Percentiles rank a stretch among this genome's conserved stretches.
phyloP scores from a whole-genome alignment of 1,139 yeast species.

The Zygosaccharomyces pseudobailii region DNA sequence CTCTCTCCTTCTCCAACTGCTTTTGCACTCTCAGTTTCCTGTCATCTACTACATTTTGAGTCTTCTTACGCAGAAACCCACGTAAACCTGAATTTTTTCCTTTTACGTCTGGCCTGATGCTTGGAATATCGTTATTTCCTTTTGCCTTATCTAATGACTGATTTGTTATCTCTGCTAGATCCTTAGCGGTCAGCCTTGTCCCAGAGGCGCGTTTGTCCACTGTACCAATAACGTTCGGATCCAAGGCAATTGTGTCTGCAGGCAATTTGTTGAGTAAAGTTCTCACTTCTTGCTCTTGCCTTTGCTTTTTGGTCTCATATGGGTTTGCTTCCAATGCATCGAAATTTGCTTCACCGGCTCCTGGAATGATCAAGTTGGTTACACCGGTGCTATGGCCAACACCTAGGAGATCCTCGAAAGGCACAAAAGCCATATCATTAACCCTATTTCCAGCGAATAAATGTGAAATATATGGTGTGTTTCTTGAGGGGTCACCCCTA shows the following conservation, averaged over 20 bases:
- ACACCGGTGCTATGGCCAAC: slow-evolving; percentile 80
- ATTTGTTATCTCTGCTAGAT: slow-evolving; percentile 44
- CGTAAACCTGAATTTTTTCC: slow-evolving; percentile 83
- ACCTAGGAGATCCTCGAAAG: slow-evolving; percentile 93
- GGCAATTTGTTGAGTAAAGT: slow-evolving; percentile 79
- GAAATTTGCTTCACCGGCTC: slow-evolving; percentile 96
- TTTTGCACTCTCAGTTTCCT: slow-evolving; percentile 78
- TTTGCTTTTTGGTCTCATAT: slow-evolving; percentile 82
- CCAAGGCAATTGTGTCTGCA: slow-evolving; percentile 88
- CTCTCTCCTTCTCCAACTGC: slow-evolving; percentile 70
- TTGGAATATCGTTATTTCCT: slow-evolving; percentile 40
- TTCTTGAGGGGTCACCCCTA: slow-evolving; percentile 32
- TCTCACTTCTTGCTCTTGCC: slow-evolving; percentile 91
- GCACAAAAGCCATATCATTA: slow-evolving; percentile 69
- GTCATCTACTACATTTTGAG: slow-evolving; percentile 81
- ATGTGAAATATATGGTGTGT: slow-evolving; percentile 89
- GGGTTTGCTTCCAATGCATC: slow-evolving; percentile 95
- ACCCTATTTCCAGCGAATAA: slow-evolving; percentile 73
- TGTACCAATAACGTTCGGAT: slow-evolving; percentile 83
- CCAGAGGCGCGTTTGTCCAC: slow-evolving; percentile 67
- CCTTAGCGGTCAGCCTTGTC: slow-evolving; percentile 60
- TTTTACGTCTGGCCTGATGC: slow-evolving; percentile 58
- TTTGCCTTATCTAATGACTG: slow-evolving; percentile 38
- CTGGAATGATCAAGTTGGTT: slow-evolving; percentile 82
- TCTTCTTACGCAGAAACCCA: slow-evolving; percentile 76